A percentile compares a stretch with the other conserved stretches of the same genome.
phyloP scores from a whole-genome alignment of 148 eudicot species.

The Rhododendron griersonianum region DNA sequence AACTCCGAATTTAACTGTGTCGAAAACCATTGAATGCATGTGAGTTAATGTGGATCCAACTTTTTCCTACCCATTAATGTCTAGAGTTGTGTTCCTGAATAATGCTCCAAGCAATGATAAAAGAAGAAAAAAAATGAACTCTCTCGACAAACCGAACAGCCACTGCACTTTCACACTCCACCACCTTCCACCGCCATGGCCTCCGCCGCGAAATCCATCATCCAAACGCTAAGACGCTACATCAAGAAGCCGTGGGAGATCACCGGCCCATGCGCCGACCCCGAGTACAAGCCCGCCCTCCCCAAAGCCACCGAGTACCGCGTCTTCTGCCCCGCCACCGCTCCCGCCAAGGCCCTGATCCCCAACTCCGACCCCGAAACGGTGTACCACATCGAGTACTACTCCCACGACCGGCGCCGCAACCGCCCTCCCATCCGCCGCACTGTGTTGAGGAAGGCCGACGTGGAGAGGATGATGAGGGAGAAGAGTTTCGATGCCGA shows the following conservation, averaged over 20 bases:
- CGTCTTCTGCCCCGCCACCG: slow-evolving; percentile 66
- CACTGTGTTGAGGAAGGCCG: slow-evolving; percentile 57
- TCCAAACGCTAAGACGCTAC: slow-evolving; percentile 40
- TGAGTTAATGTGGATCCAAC: too few species aligned
- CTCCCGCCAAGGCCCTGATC: slow-evolving; percentile 45
- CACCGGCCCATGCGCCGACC: slow-evolving; percentile 66
- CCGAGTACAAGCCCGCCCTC: slow-evolving; percentile 55
- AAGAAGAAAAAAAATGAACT: background rate
- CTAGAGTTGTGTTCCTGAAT: too few species aligned
- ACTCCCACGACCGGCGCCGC: slow-evolving; percentile 65
- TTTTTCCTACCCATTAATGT: too few species aligned
- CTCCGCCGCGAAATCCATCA: slow-evolving; percentile 35
- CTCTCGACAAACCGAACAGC: background rate
- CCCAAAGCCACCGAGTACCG: slow-evolving; percentile 49
- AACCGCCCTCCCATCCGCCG: slow-evolving; percentile 64
- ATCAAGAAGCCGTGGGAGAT: slow-evolving; percentile 73
- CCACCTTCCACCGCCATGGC: background rate
- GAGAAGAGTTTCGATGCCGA: slow-evolving; percentile 46
- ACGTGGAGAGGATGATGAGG: slow-evolving; percentile 56
- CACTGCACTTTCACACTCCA: background rate
- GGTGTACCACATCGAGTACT: slow-evolving; percentile 75
- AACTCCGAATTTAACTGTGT: too few species aligned
- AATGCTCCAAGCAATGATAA: too few species aligned
- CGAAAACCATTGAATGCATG: too few species aligned
- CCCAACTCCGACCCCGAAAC: slow-evolving; percentile 65